These are phyloP conservation scores for Phaffia rhodozyma DNA, from an alignment of 1,284 basidiomycete species.

Conservation along the genomic window DNA sequence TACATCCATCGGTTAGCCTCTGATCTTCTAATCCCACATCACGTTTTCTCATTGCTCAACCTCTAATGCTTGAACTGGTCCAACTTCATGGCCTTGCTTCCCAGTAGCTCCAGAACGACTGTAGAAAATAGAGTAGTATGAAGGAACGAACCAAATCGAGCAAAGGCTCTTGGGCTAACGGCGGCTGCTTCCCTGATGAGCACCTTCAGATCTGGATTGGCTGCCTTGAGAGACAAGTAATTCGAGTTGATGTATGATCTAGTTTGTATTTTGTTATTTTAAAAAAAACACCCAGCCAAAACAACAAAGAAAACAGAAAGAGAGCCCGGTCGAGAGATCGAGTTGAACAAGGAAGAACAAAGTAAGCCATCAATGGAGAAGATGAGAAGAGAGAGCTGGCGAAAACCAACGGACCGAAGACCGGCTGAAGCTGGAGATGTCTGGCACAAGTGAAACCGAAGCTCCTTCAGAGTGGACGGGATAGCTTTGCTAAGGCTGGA, in stretches of 20 bases:
- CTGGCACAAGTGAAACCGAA: slow-evolving; percentile 78
- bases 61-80: background rate
- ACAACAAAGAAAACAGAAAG: background rate
- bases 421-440: slow-evolving; percentile 64
- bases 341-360: background rate
- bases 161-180: slow-evolving; percentile 77
- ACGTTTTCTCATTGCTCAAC: background rate
- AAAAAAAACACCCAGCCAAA: background rate
- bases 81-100: background rate
- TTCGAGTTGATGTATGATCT: slow-evolving; percentile 73
- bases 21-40: too few relatives aligned
- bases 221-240: slow-evolving; percentile 70
- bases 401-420: slow-evolving; percentile 49
- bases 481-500: slow-evolving; percentile 59
- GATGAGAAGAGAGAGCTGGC: background rate
- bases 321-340: background rate
- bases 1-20: too few relatives aligned
- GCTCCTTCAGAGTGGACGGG: slow-evolving; percentile 69
- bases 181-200: slow-evolving; percentile 81
- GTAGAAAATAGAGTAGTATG: slow-evolving; percentile 2
- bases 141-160: slow-evolving; percentile 66
- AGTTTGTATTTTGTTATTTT: slow-evolving; percentile 8
- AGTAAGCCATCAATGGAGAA: background rate
- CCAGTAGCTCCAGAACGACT: background rate
- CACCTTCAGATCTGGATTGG: slow-evolving; percentile 81